A percentile compares a stretch with the other conserved stretches of the same genome.
Evolutionary conservation across 1,139 yeast species (phyloP).

Genomic region (Pneumocystis oryctolagi): DNA sequence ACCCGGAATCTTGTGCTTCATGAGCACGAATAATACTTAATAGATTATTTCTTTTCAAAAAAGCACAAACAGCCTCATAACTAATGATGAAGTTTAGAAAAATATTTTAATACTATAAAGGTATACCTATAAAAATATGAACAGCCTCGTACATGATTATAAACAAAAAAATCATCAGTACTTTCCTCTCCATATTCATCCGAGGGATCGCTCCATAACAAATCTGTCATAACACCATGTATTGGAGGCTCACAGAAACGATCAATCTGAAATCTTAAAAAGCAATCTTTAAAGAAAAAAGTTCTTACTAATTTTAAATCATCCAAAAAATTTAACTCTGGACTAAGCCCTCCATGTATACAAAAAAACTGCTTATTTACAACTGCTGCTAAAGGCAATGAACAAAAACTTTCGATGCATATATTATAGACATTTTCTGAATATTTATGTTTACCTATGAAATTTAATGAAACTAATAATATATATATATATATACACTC

Average conservation of each 20-base stretch:
- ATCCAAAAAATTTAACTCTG: conserved; percentile 56
- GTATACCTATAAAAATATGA: conserved; percentile 50
- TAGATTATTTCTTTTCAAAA: conserved; percentile 64
- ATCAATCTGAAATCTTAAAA: conserved; percentile 36
- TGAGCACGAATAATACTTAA: conserved; percentile 84
- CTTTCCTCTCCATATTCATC: conserved; percentile 72
- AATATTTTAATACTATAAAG: background rate
- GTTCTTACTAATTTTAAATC: conserved; percentile 33
- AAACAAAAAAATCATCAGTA: conserved; percentile 40
- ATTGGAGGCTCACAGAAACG: conserved; percentile 91
- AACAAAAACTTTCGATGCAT: conserved; percentile 66
- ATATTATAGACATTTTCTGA: conserved; percentile 52
- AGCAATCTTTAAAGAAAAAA: background rate
- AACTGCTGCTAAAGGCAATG: conserved; percentile 82
- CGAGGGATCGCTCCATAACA: conserved; percentile 91
- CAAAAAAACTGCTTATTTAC: conserved; percentile 93
- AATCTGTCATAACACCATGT: conserved; percentile 84
- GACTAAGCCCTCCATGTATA: conserved; percentile 95
- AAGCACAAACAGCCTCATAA: conserved; percentile 68
- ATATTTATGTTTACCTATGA: conserved; percentile 49
- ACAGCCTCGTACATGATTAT: conserved; percentile 79
- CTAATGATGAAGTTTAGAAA: conserved; percentile 25
- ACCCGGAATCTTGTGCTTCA: conserved; percentile 96
- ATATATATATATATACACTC: conserved; percentile 38
- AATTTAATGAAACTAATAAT: background rate